These are phyloP conservation scores for Cystobasidiaceae sp. DNA, from an alignment of 1,284 basidiomycete species.

Conservation along the genomic window DNA sequence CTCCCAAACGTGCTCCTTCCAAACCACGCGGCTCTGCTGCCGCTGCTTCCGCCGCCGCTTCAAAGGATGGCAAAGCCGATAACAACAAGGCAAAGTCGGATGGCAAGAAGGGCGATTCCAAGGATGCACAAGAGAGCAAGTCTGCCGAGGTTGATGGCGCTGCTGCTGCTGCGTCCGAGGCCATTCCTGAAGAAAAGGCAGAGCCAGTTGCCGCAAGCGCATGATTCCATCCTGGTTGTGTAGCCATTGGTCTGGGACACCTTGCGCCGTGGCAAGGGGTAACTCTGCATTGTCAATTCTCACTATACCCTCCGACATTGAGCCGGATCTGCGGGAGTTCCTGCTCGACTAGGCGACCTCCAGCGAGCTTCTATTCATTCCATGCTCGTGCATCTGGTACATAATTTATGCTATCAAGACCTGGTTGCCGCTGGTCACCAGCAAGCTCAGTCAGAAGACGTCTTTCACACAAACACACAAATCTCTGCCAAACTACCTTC, in stretches of 20 bases:
- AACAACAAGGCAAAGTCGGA: not conserved
- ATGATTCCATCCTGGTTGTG: too few relatives aligned
- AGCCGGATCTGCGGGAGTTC: too few relatives aligned
- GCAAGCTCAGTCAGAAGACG: too few relatives aligned
- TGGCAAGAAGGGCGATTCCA: not conserved
- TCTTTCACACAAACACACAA: too few relatives aligned
- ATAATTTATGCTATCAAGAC: not conserved
- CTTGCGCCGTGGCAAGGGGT: too few relatives aligned
- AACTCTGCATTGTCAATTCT: too few relatives aligned
- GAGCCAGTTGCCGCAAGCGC: too few relatives aligned
- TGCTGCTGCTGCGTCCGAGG: conserved; percentile 4
- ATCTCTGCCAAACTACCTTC: too few relatives aligned
- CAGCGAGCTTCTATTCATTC: not conserved
- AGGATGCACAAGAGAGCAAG: not conserved
- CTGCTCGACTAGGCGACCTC: not conserved
- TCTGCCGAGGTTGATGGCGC: not conserved
- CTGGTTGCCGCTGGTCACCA: too few relatives aligned
- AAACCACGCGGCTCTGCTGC: conserved; percentile 10
- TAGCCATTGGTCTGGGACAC: too few relatives aligned
- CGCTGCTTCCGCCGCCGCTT: not conserved
- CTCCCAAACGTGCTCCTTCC: conserved; percentile 17
- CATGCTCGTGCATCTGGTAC: not conserved
- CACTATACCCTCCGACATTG: too few relatives aligned
- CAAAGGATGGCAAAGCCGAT: conserved; percentile 2
- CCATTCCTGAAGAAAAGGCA: too few relatives aligned